Evolutionary conservation across 192 early-diverging fungal species (phyloP), one percentile per base, ranked within the genome.

Genomic region (Coemansia sp.): DNA sequence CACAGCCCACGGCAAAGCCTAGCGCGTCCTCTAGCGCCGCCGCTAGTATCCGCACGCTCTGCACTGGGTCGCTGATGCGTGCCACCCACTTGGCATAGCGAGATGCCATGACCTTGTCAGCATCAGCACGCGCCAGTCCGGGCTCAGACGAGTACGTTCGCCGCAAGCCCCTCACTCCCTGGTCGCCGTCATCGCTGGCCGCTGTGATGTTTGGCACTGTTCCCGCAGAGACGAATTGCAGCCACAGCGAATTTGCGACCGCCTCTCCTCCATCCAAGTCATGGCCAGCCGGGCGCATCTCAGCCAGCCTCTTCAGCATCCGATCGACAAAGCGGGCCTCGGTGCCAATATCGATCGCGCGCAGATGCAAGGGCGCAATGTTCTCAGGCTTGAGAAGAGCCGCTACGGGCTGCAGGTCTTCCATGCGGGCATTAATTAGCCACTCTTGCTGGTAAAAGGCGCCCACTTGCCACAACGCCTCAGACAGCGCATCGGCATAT

Each of bases 41-140:
- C n/a, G 64, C 48, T 1, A 83, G 67, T 5, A 83, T 59, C 10
- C 69, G 72, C 42, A 71, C 45, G 61, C 72, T 72, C 45, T 83
- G 71, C 7, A 34, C 59, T 2, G 66, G 40, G 51, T 67, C 61
- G 72, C 76, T 68, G 40, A 83, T 71, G 31, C 80, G 75, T 11
- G 80, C 80, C 31, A 72, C 80, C 80, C 80, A 83, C 44, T 83
- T 83, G 24, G 72, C 69, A 62, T 74, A 83, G 44, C 79, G 68
- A 62, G 71, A 72, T 2, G 65, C 63, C 34, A 61, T 36, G 36
- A 40, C 41, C 22, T 42, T 29, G 24, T 53, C 61, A 38, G 45
- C 31, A 6, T 34, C 32, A 4, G 19, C 1, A 9, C 29, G 38
- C 17, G 36, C 5, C 31, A 19, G 7, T 4, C 7, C 44, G 3